Conservation (phyloP, 148 eudicot species). For the Beta vulgaris region DNA sequence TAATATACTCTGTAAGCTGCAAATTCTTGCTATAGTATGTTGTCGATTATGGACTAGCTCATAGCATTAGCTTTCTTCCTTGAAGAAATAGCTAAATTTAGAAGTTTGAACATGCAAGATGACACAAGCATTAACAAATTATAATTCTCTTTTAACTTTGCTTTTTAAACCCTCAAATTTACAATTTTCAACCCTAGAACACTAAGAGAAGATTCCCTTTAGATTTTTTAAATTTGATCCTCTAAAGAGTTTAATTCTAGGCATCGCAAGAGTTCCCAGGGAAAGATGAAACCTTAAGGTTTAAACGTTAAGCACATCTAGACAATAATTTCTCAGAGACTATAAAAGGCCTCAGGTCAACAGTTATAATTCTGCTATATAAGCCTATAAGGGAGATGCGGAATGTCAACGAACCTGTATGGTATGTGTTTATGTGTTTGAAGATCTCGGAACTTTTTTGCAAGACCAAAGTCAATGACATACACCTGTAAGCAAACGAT, state of each 20-base stretch:
- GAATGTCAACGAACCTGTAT: constrained; percentile 58
- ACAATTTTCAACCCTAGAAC: no score
- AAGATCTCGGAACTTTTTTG: constrained; percentile 88
- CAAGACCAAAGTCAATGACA: constrained; percentile 91
- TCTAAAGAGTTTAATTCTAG: background rate
- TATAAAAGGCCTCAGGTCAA: background rate
- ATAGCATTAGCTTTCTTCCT: background rate
- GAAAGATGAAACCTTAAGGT: background rate
- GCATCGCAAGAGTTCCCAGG: background rate
- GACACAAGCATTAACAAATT: background rate
- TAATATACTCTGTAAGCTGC: background rate
- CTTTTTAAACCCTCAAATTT: no score
- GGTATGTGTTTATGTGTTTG: constrained; percentile 96
- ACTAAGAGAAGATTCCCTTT: background rate
- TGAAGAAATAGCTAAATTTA: background rate
- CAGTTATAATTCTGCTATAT: background rate
- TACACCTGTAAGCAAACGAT: constrained; percentile 55
- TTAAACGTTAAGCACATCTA: background rate
- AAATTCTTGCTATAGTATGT: background rate
- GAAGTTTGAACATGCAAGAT: background rate
- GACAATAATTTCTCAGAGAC: background rate
- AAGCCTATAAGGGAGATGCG: background rate
- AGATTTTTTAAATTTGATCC: background rate
- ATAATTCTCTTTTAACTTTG: background rate
- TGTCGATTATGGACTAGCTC: background rate